Evolutionary conservation across 1,139 yeast genomes (phyloP), one percentile per base, ranked within the genome.

Genomic region (Scheffersomyces segobiensis): DNA sequence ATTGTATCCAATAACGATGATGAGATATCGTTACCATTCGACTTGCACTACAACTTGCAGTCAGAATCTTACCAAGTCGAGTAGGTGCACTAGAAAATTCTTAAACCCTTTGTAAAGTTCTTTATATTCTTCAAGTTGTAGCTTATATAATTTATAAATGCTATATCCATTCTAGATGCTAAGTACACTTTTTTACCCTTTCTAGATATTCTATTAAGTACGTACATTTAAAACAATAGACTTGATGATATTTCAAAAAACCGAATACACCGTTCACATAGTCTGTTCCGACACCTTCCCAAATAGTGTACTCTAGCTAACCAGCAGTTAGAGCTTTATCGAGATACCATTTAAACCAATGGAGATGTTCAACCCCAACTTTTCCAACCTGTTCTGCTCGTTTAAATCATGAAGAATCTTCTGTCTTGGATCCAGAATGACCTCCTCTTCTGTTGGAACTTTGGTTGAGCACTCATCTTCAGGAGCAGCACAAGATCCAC

Each of bases 11-110:
- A 71, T 59, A 69, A 69, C 55, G 79, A 72, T 12, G 79, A 75
- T 54, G 83, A 78, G 62, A 73, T 81, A 59, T 83, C 87, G 20
- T 81, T 91, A 63, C 93, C 95, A 58, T 93, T 87, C 74, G 91
- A 87, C 66, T 85, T 88, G 72, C 84, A 85, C 65, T 81, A 87
- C 59, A 82, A 81, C 63, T 78, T 91, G 60, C 74, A 80, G 52
- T 76, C 90, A 46, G 97, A 91, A 63, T 84, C 83, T 58, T 91
- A 87, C 73, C 82, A 80, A 59, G 85, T 92, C 65, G 24, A 48
- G 50, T 48, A 24, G 50, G 21, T 48, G 18, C 50, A 48, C 50
- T 20, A 20, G 24, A 48, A 48, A 24, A 7, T 48, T 48, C 24
- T n/a, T 24, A 21, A 20, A 48, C 17, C 50, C 20, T 48, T 48